Evolutionary conservation across 2,329 filamentous ascomycete genomes (phyloP).

Genomic region (Anisogramma anomala): DNA sequence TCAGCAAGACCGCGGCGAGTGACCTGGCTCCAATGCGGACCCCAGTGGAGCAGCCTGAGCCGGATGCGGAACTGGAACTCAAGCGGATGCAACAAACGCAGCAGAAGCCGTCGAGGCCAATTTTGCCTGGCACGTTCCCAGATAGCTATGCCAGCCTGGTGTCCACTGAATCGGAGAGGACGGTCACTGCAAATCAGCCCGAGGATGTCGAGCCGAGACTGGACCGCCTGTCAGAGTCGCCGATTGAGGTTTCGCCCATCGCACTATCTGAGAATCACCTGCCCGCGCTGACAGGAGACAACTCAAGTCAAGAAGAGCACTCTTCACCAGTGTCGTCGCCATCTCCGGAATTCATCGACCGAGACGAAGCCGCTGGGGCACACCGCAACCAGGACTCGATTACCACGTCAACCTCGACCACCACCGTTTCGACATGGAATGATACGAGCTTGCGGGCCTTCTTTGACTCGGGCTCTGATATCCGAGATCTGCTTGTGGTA

Average conservation of each 20-base stretch:
- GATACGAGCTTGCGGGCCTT: constrained; percentile 78
- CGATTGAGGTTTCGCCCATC: constrained; percentile 51
- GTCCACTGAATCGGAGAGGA: constrained; percentile 22
- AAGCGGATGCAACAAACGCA: constrained; percentile 23
- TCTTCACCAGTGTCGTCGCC: constrained; percentile 53
- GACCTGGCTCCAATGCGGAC: constrained; percentile 9
- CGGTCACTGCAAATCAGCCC: constrained; percentile 21
- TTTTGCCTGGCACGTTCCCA: constrained; percentile 29
- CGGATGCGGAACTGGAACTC: constrained; percentile 8
- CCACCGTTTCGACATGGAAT: constrained; percentile 63
- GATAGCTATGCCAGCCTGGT: constrained; percentile 28
- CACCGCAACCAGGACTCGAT: constrained; percentile 36
- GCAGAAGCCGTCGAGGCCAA: constrained; percentile 23
- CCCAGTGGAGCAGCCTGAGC: background rate
- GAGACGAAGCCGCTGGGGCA: constrained; percentile 30
- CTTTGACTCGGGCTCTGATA: constrained; percentile 79
- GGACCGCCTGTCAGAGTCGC: constrained; percentile 54
- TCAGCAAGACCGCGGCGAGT: constrained; percentile 19
- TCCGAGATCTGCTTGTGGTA: constrained; percentile 79
- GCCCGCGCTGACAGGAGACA: constrained; percentile 58
- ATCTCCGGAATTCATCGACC: constrained; percentile 48
- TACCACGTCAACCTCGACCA: constrained; percentile 43
- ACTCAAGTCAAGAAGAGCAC: constrained; percentile 56
- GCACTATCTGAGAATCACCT: constrained; percentile 34
- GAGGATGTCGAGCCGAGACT: constrained; percentile 20